Evolutionary conservation across 1,284 basidiomycete genomes (phyloP).

Genomic region (Coniferiporia weirii): DNA sequence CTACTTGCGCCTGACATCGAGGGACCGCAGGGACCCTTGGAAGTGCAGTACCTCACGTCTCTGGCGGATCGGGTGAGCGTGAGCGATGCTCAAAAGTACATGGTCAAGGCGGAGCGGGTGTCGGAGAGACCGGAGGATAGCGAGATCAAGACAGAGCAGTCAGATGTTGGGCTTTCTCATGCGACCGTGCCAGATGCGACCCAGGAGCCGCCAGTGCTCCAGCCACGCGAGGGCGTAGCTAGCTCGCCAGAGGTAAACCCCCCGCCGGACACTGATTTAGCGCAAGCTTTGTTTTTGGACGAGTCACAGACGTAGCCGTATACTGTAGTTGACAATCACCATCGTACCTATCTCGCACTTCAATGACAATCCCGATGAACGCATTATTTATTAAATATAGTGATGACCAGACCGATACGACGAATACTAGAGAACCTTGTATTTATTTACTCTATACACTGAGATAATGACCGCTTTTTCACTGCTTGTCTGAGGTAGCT

Average conservation of each 20-base stretch:
- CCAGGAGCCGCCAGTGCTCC: background rate
- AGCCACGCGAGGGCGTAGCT: background rate
- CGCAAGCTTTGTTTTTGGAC: too few species aligned
- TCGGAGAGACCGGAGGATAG: background rate
- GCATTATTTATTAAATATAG: too few species aligned
- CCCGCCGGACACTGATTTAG: background rate
- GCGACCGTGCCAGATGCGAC: background rate
- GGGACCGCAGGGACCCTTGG: constrained; percentile 8
- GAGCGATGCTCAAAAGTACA: background rate
- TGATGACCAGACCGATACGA: too few species aligned
- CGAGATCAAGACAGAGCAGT: background rate
- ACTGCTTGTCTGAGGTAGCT: too few species aligned
- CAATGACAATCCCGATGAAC: too few species aligned
- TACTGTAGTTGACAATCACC: too few species aligned
- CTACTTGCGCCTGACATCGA: constrained; percentile 10
- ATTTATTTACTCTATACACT: too few species aligned
- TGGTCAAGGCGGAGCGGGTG: background rate
- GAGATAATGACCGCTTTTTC: too few species aligned
- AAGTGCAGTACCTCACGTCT: constrained; percentile 8
- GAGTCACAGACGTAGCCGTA: too few species aligned
- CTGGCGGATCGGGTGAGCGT: background rate
- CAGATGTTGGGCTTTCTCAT: background rate
- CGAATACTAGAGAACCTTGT: too few species aligned
- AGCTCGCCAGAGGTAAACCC: background rate
- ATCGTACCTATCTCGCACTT: too few species aligned